Evolutionary conservation across 1,284 basidiomycete species (phyloP), one percentile per base, ranked within the genome.

Genomic region (Mycena sp.): DNA sequence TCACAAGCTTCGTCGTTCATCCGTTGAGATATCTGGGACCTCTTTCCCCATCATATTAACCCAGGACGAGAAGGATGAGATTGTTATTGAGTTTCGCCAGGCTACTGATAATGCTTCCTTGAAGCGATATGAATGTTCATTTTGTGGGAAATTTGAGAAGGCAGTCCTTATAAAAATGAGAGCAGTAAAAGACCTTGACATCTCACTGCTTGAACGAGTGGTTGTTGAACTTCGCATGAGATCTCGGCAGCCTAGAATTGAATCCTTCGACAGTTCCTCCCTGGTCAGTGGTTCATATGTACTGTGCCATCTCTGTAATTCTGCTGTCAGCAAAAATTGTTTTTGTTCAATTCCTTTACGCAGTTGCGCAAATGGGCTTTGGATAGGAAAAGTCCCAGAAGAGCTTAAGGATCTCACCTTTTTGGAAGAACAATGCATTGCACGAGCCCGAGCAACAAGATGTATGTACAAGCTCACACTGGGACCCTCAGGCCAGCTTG

Each of bases 41-140:
- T 9, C n/a, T 14, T 57, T 57, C 16, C 44, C 44, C 21, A 57
- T 57, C 35, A 50, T 64, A 28, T 17, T 64, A 19, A 19, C 63
- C n/a, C 43, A 52, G 28, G 40, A 46, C 25, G 63, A 64, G 44
- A 64, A 64, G 40, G 32, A 56, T 19, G 3, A 60, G 12, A 64
- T 64, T 46, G 30, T 64, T 46, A 37, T 38, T 19, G 63, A 64
- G 26, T 59, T 50, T 26, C 46, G 37, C 32, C 26, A 56, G 21
- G 32, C 51, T 32, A 60, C 50, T 17, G n/a, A 32, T 17, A 50
- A 49, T 37, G 23, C 25, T 17, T 28, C 63, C 6, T n/a, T 64
- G n/a, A 32, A 26, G 6, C 43, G 29, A 17, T 29, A 49, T 23
- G 62, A 65, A 44, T 65, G 63, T 28, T 65, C 63, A 0, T 65